Conservation (phyloP, 192 early-diverging fungal species). For the Coemansia erecta region DNA sequence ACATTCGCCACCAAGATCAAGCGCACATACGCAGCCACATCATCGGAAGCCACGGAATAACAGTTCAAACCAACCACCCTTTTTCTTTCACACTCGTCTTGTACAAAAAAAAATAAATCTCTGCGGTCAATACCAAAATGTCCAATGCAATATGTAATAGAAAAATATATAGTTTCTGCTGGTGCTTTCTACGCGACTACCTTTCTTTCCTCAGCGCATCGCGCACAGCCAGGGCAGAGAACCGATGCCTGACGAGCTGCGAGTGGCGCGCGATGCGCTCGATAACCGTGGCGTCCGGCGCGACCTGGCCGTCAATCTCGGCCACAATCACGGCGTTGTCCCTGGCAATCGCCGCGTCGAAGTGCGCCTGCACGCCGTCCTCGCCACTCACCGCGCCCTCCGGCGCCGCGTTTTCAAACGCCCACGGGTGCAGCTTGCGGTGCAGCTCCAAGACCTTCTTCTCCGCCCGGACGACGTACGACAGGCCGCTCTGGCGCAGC, state of each 20-base stretch:
- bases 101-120: no score
- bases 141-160: neutral
- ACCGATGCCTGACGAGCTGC: conserved; percentile 23
- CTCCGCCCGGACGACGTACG: conserved; percentile 32
- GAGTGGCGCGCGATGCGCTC: conserved; percentile 45
- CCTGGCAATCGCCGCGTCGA: neutral
- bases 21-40: neutral
- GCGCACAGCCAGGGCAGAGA: conserved; percentile 26
- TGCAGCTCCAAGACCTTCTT: conserved; percentile 30
- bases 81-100: no score
- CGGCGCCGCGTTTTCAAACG: neutral
- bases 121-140: neutral
- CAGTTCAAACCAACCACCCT: neutral
- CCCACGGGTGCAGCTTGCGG: conserved; percentile 26
- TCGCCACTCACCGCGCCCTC: neutral
- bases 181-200: no score
- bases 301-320: conserved; percentile 9
- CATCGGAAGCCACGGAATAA: neutral
- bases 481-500: conserved; percentile 31
- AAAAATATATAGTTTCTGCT: no score
- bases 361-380: no score
- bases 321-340: conserved; percentile 22
- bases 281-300: conserved; percentile 20
- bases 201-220: conserved; percentile 4
- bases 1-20: neutral